These are phyloP conservation scores for Pogostemon cablin DNA, from an alignment of 257 asterid species.

Conservation along the genomic window DNA sequence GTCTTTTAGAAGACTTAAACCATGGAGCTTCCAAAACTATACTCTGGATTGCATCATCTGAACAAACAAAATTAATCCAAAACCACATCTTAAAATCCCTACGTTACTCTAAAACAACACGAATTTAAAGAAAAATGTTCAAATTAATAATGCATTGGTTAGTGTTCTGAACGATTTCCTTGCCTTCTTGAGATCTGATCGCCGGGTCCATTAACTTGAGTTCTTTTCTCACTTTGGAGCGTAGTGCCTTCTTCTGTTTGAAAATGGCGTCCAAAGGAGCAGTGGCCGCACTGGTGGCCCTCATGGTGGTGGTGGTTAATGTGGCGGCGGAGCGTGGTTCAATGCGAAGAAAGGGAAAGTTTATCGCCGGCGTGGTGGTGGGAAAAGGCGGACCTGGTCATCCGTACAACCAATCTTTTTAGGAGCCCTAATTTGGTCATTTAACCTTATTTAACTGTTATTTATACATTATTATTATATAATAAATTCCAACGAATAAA, in stretches of 20 bases:
- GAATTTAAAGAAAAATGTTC: neutral
- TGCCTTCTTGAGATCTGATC: constrained; percentile 81
- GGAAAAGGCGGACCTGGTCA: constrained; percentile 36
- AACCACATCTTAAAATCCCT: constrained; percentile 29
- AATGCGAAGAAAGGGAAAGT: constrained; percentile 21
- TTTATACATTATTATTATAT: neutral
- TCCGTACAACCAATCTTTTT: constrained; percentile 33
- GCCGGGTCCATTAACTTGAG: constrained; percentile 82
- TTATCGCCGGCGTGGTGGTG: constrained; percentile 20
- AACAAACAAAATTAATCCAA: constrained; percentile 24
- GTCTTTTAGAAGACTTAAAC: constrained; percentile 77
- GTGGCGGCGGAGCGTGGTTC: constrained; percentile 34
- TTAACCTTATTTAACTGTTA: constrained; percentile 7
- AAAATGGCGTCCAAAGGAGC: constrained; percentile 55
- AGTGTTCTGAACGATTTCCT: constrained; percentile 2
- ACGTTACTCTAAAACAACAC: neutral
- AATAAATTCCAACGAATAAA: no score
- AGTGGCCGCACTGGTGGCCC: constrained; percentile 36
- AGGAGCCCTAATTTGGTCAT: constrained; percentile 40
- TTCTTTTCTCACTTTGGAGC: constrained; percentile 65
- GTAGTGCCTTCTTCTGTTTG: constrained; percentile 71
- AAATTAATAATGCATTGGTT: constrained; percentile 17
- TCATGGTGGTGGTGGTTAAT: constrained; percentile 57
- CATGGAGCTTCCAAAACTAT: constrained; percentile 82
- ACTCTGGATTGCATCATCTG: constrained; percentile 86